Conservation (phyloP, 106 monocot genomes). For the Phalaenopsis aphrodite region DNA sequence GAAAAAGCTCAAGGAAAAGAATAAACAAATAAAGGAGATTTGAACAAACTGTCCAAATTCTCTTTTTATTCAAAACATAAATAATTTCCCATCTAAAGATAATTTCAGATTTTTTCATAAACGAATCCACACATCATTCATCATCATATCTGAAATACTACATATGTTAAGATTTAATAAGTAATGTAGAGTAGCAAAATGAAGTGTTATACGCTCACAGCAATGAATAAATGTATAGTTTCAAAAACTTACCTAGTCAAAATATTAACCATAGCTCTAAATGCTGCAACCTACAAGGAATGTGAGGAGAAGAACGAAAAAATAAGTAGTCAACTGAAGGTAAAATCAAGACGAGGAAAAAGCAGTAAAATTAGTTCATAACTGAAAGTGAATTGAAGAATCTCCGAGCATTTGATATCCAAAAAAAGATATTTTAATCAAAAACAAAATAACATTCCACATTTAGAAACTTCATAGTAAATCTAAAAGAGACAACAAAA, state of each 20-base stretch:
- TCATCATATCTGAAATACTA: too few species aligned
- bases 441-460: not conserved
- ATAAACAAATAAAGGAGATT: too few species aligned
- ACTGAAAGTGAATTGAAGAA: not conserved
- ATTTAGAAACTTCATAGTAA: not conserved
- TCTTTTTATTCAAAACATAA: too few species aligned
- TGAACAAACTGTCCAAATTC: too few species aligned
- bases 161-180: too few species aligned
- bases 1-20: too few species aligned
- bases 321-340: not conserved
- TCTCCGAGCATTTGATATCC: not conserved
- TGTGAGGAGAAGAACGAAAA: not conserved
- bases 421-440: not conserved
- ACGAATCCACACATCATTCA: too few species aligned
- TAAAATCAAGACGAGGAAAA: not conserved
- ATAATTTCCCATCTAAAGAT: too few species aligned
- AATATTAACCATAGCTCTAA: constrained; percentile 98
- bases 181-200: too few species aligned
- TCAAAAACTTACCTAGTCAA: constrained; percentile 62
- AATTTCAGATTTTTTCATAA: too few species aligned
- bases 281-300: constrained; percentile 86
- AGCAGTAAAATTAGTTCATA: not conserved
- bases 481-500: not conserved
- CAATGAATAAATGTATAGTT: not conserved
- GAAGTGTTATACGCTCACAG: not conserved